Evolutionary conservation across 805 yeast genomes (phyloP), one percentile per base, ranked within the genome.

Genomic region (Lipomyces kockii): DNA sequence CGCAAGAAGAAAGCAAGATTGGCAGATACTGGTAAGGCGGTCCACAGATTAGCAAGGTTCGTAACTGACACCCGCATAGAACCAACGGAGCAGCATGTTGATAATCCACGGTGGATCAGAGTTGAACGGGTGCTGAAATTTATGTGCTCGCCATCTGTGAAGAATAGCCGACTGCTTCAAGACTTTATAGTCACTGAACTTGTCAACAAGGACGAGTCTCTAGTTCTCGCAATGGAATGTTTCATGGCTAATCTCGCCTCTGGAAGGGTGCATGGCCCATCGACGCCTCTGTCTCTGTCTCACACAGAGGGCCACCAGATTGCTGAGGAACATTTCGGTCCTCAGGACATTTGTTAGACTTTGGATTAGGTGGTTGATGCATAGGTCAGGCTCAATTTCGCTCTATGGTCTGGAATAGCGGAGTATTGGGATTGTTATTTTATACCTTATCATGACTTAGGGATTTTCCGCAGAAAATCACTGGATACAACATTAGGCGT

Each of bases 91-190:
- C 29, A 12, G 4, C 29, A 52, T 17, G 29, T 52, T 52, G 27
- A 52, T 25, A 27, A 55, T 34, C 27, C 58, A 12, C 37, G 5
- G 5, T 55, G 58, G 58, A n/a, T 32, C 22, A 17, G 58, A 9
- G 58, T 55, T 9, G 34, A 34, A 5, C 20, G 17, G 22, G 27
- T 55, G 37, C 58, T 55, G 17, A 34, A 55, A 5, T 55, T 55
- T 22, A n/a, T 55, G 20, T n/a, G 58, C 22, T 55, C 58, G n/a
- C 39, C 58, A 11, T 29, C 58, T 3, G 34, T 55, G 17, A 55
- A 34, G 27, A 55, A 55, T 22, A 55, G 34, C n/a, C 58, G 58
- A 12, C 34, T 34, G 22, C 27, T 55, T 8, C 58, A 55, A 32
- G 58, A 55, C 34, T 25, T 55, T 55, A 22, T 55, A 5, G 58